Evolutionary conservation across 805 yeast genomes (phyloP), one percentile per base, ranked within the genome.

Genomic region (Tetrapisispora nanseiensis): DNA sequence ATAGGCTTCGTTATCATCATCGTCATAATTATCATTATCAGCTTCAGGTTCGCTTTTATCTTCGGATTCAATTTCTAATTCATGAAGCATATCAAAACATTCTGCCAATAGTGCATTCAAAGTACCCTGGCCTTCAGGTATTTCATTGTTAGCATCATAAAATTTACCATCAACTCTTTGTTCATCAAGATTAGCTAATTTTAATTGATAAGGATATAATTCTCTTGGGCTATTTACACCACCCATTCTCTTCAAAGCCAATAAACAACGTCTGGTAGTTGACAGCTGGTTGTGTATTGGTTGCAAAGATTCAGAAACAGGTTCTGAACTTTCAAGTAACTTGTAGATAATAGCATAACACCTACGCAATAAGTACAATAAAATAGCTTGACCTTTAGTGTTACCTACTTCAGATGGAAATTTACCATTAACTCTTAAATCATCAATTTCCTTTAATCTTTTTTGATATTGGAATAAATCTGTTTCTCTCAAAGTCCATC

Each of bases 101-200:
- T 89, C 97, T 3, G 95, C 92, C 39, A 90, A 68, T 44, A 90
- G 66, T 1, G 95, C 95, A 61, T 80, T 87, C 48, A 92, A 69
- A n/a, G 95, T 78, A 6, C 97, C 98, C 64, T 92, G 99, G 11
- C 99, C 99, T 60, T 92, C 97, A 2, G 99, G 99, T 33, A 92
- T 82, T 49, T 86, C 84, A 40, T 79, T 85, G 47, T 84, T 86
- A 36, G 86, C 82, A 56, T 83, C 78, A 47, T 60, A 61, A 55
- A 92, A 92, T 67, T 86, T 90, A 7, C 99, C 99, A 59, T 92
- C 97, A 12, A 67, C 72, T 56, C 97, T 76, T 56, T 82, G 59
- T 55, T 87, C 84, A 61, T 92, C 98, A 46, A 92, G 71, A 13
- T 92, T 80, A 2, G 94, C 92, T 43, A 92, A 71, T 65, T 92